These are phyloP conservation scores for Morella rubra DNA, from an alignment of 306 rosid species.

Conservation along the genomic window DNA sequence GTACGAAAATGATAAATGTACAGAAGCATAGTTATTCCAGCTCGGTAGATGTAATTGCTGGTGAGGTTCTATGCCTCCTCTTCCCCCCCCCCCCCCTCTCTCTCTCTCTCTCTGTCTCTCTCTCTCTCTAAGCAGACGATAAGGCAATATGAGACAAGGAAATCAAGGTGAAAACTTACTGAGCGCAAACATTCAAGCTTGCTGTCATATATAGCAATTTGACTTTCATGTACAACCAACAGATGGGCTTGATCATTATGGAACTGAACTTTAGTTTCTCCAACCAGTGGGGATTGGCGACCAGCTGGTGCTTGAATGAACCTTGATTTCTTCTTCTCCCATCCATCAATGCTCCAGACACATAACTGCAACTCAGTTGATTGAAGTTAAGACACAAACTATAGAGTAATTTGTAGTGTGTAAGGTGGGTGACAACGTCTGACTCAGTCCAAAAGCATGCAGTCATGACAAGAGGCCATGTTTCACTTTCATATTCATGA, in stretches of 20 bases:
- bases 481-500: background rate
- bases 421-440: too few relatives aligned
- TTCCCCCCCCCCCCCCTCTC: too few relatives aligned
- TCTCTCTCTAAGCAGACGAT: background rate
- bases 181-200: constrained; percentile 44
- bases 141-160: background rate
- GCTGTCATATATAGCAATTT: constrained; percentile 40
- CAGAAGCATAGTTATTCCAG: background rate
- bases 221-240: constrained; percentile 49
- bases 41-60: background rate
- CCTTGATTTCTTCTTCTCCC: constrained; percentile 50
- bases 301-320: constrained; percentile 46
- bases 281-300: constrained; percentile 39
- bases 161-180: constrained; percentile 30
- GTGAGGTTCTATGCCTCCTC: background rate
- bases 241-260: constrained; percentile 45
- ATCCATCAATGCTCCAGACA: constrained; percentile 48
- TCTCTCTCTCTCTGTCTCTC: too few relatives aligned
- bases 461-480: background rate
- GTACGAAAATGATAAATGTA: background rate
- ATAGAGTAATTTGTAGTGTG: background rate
- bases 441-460: background rate
- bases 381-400: background rate
- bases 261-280: constrained; percentile 51
- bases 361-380: constrained; percentile 33